Evolutionary conservation across 2,329 filamentous ascomycete species (phyloP), one percentile per base, ranked within the genome.

Genomic region (Celoporthe dispersa): DNA sequence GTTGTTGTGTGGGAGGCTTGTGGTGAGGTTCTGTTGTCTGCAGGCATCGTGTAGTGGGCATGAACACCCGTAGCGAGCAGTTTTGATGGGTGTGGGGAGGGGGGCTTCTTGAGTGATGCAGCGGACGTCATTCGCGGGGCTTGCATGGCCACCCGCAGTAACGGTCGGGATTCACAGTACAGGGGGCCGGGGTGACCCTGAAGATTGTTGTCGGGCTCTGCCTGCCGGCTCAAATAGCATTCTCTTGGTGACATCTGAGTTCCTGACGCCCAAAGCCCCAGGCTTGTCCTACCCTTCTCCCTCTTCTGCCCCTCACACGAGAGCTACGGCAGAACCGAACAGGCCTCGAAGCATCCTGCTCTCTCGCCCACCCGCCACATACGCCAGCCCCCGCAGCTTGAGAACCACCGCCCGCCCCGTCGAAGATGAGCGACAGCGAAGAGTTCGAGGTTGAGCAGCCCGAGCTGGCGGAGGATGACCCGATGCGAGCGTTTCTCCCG

Each of bases 401-500:
- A 31, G 25, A 25, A 8, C 3, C 66, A 33, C 16, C 28, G 44
- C n/a, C 9, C 55, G 53, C 60, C 48, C n/a, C n/a, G n/a, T n/a
- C n/a, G n/a, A 80, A 71, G 64, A 90, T 90, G 88, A 87, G 85
- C 76, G 86, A 88, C 80, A 86, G 87, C 75, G 87, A 89, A 66
- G 88, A 90, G 62, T 83, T 85, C 75, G 84, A 87, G 72, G 81
- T 91, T 57, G 87, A 90, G 75, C 81, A 77, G 33, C 84, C 86
- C 25, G 83, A 84, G 44, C 76, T 90, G 71, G 84, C 86, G 44
- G 83, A 82, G 28, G 88, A 93, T 77, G 91, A 94, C 73, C 90
- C 90, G 55, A 87, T 95, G 85, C 87, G 90, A 77, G 86, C 89
- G 65, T 97, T 94, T 77, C 82, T 98, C 71, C 94, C 95, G 0